Evolutionary conservation across 805 yeast genomes (phyloP), one percentile per base, ranked within the genome.

Genomic region (Saccharomycopsis selenospora): DNA sequence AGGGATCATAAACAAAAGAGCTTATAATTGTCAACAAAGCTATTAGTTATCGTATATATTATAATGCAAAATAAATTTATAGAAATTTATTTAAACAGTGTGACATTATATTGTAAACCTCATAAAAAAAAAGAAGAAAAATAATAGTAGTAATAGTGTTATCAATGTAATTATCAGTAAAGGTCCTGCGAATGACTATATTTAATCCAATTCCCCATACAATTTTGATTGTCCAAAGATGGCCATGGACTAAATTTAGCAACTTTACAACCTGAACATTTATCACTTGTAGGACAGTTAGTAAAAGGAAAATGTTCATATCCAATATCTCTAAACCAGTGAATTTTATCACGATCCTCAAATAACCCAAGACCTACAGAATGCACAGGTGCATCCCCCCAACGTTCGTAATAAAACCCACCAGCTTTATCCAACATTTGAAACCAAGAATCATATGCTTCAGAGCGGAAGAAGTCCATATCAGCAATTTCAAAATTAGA

Each of bases 331-430:
- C 87, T 74, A 61, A 89, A 89, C 93, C 95, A 88, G 60, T 88
- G 96, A 30, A 88, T 72, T 47, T 75, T 71, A 6, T 68, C 62
- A 56, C 76, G 81, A 56, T 83, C 88, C 5, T 82, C 85, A 60
- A 88, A 85, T 45, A 86, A 60, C 5, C 79, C 76, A 29, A 86
- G 64, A 0, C 91, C 95, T 40, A 88, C 59, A 2, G 89, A 78
- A 61, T 86, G 93, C 1, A 87, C 93, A 0, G 95, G 95, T 0
- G 95, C 95, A 67, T 87, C 96, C 2, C 95, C 95, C 95, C 95
- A 87, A 49, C 95, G 66, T 62, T 89, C 96, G 58, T 88, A 88
- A 62, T 85, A 88, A 59, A 87, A 87, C 3, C 91, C 91, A 17
- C 95, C 93, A 1, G 80, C 64, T 3, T 70, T 52, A 49, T 87